Base-by-base conservation (phyloP, 2,329 filamentous ascomycete species). In the Xylaria arbuscula region DNA sequence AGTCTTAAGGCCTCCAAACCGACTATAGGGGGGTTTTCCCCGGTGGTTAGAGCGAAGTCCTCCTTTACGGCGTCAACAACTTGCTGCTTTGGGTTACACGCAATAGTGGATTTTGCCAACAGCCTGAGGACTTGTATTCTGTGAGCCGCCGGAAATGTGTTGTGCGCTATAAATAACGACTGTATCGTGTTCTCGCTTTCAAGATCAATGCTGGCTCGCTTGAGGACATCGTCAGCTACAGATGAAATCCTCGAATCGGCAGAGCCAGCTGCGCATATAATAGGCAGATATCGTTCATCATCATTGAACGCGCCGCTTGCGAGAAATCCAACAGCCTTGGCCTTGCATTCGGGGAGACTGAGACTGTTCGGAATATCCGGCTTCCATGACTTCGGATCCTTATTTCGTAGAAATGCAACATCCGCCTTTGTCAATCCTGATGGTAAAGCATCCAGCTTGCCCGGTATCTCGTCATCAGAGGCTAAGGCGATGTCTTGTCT, bases 141-240 rank as follows among this genome's bases (percentile, higher is more conserved):
- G 51, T 97, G 87, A 1, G 92, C 86, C 2, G 90, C 86, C n/a
- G 90, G 89, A 0, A 90, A 83, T n/a, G 86, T 88, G 51, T 90
- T 89, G 77, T 97, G 97, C 1, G 94, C 85, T 3, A 85, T 81
- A 74, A 94, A 94, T 2, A 98, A 83, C 17, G 86, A 83, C 64
- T 86, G 81, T 2, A 97, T 84, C 1, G 94, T 80, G 0, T 78
- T 73, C 10, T 83, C 75, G 69, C 93, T 87, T 77, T 98, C 95
- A 32, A 98, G 82, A 9, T 92, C 89, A 9, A 92, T 87, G 1
- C 88, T 86, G 36, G 88, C 92, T 72, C 94, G 87, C 80, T 98
- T 99, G 72, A 98, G 81, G 57, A 97, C 88, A 74, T 97, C 94
- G 65, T 98, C 93, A 0, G 93, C 95, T n/a, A 93, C 83, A n/a